Evolutionary conservation across 495 filamentous ascomycete genomes (phyloP).

Genomic region (Chaetomium fimeti): DNA sequence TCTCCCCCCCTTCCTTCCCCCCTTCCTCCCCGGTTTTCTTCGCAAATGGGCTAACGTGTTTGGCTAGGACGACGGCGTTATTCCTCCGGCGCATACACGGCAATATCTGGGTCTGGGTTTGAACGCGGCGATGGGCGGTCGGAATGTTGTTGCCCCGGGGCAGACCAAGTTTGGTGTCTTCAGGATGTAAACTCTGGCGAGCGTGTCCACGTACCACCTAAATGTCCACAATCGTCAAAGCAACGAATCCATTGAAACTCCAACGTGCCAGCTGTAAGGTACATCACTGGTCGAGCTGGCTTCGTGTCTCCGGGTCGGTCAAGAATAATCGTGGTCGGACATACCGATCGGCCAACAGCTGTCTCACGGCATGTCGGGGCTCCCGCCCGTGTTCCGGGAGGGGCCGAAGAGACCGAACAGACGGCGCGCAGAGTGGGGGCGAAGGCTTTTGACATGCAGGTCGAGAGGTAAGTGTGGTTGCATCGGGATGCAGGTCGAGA

Average conservation of each 20-base stretch:
- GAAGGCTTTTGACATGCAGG: background rate
- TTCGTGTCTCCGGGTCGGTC: background rate
- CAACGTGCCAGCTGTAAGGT: no score
- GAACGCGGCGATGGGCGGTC: conserved; percentile 70
- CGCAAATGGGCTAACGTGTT: conserved; percentile 26
- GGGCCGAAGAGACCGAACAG: background rate
- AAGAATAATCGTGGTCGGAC: background rate
- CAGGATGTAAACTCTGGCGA: conserved; percentile 66
- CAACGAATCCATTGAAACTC: background rate
- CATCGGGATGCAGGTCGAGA: background rate
- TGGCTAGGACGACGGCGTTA: conserved; percentile 79
- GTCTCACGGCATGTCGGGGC: background rate
- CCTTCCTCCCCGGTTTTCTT: background rate
- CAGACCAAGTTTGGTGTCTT: conserved; percentile 90
- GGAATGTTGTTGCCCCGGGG: conserved; percentile 55
- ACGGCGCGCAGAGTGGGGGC: background rate
- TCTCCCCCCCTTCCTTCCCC: background rate
- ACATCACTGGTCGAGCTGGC: no score
- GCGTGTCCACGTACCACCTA: conserved; percentile 8
- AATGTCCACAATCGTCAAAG: background rate
- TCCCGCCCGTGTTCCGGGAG: background rate
- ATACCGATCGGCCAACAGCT: background rate
- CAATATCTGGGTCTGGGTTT: conserved; percentile 78
- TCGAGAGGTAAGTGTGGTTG: background rate
- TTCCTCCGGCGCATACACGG: conserved; percentile 85